These are phyloP conservation scores for Apodospora peruviana DNA, from an alignment of 495 filamentous ascomycete genomes.

Conservation along the genomic window DNA sequence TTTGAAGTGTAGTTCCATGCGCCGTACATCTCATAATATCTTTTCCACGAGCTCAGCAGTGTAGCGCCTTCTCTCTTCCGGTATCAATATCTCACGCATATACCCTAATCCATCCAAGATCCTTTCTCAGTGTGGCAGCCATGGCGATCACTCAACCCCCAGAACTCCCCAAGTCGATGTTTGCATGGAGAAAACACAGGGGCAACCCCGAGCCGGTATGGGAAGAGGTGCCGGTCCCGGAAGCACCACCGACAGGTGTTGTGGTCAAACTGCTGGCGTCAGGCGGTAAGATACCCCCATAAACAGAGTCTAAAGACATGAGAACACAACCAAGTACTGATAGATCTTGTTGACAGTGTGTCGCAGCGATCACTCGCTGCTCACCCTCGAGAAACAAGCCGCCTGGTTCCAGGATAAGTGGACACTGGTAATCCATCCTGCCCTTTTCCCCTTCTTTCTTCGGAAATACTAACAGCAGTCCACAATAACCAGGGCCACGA, in stretches of 20 bases:
- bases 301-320: neutral
- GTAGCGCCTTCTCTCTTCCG: too few species aligned
- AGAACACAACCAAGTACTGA: too few species aligned
- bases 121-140: neutral
- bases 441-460: neutral
- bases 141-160: neutral
- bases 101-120: too few species aligned
- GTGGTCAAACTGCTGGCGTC: slow-evolving; percentile 10
- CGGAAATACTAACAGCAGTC: neutral
- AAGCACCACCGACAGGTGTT: slow-evolving; percentile 3
- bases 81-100: too few species aligned
- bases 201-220: slow-evolving; percentile 12
- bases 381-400: slow-evolving; percentile 9
- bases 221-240: slow-evolving; percentile 11
- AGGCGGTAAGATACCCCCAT: neutral
- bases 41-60: too few species aligned
- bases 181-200: slow-evolving; percentile 13
- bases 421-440: slow-evolving; percentile 1
- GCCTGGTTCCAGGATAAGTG: slow-evolving; percentile 10
- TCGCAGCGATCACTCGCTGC: slow-evolving; percentile 10
- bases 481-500: slow-evolving; percentile 5
- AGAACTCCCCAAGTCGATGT: slow-evolving; percentile 8
- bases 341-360: too few species aligned
- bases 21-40: too few species aligned
- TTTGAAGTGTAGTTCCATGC: too few species aligned